Evolutionary conservation across 345 rosid species (phyloP), one percentile per base, ranked within the genome.

Genomic region (Rhodomyrtus tomentosa): DNA sequence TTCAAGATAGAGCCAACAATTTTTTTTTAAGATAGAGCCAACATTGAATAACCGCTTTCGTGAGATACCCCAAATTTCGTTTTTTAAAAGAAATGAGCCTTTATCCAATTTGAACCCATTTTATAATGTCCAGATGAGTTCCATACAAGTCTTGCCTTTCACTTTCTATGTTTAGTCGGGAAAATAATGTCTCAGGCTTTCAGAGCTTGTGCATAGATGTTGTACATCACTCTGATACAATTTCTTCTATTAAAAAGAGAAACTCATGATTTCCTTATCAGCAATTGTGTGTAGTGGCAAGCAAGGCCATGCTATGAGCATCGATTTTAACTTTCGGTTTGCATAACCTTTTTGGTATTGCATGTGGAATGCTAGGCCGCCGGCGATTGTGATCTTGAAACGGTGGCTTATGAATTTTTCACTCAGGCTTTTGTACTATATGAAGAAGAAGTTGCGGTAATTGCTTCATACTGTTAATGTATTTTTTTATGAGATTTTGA

Each of bases 391-490:
- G 92, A 93, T 84, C 90, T 95, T 62, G 98, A 95, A 90, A 95
- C 93, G 87, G 92, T 91, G 86, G 98, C 99, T 50, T 96, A 95
- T 87, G 98, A 96, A 85, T 92, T 92, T 88, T 93, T 94, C 84
- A 93, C 98, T 40, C 99, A 94, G 88, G 98, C 94, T 2, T 96
- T 93, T 87, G 88, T 94, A 84, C 83, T 95, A 52, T 95, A 96
- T 82, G 99, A 96, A 91, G 98, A 96, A 91, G 99, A 96, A 87
- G 88, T 96, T 58, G 93, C 93, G 90, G 98, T 95, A 90, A 87
- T 89, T 87, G 48, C 81, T 42, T 83, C 29, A 45, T 7, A 54
- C 21, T 56, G 8, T 24, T 36, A 20, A 22, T 83, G 20, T 56
- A 24, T 27, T 55, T 56, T 25, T 16, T 49, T 27, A 81, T 21